These are phyloP conservation scores for Tetracentron sinense DNA, from an alignment of 164 flowering plant genomes.

Conservation along the genomic window DNA sequence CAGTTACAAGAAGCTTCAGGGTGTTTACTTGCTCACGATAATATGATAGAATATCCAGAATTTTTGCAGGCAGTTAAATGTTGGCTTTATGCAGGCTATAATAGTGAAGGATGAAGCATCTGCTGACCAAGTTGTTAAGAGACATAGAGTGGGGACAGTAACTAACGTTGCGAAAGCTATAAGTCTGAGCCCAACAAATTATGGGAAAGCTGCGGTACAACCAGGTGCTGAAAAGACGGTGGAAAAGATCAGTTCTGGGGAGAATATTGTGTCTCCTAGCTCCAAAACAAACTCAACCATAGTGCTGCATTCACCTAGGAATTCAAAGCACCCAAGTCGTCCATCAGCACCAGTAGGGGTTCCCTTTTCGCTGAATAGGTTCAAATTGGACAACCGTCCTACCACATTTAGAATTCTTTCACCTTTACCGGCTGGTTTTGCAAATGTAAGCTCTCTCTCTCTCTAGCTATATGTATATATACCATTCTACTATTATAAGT, in stretches of 20 bases:
- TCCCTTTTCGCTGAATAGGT: conserved; percentile 46
- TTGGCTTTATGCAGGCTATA: conserved; percentile 46
- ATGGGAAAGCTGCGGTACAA: conserved; percentile 20
- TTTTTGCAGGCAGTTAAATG: conserved; percentile 1
- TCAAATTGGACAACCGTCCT: conserved; percentile 86
- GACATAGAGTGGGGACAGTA: conserved; percentile 36
- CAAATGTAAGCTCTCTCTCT: conserved; percentile 51
- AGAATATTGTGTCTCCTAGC: conserved; percentile 26
- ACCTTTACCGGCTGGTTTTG: conserved; percentile 72
- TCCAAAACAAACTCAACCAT: conserved; percentile 30
- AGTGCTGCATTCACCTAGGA: conserved; percentile 34
- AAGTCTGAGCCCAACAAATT: conserved; percentile 29
- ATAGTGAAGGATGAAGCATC: conserved; percentile 45
- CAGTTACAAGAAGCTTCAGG: not conserved
- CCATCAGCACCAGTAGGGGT: conserved; percentile 32
- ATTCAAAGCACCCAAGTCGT: conserved; percentile 39
- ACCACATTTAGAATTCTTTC: conserved; percentile 62
- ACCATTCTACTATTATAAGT: not conserved
- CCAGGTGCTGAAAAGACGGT: conserved; percentile 24
- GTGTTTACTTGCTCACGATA: not conserved
- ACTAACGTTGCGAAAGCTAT: conserved; percentile 27
- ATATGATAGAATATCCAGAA: too few relatives aligned
- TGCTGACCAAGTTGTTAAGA: conserved; percentile 46
- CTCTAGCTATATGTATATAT: not conserved
- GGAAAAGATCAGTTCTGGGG: conserved; percentile 36